Base-by-base conservation (phyloP, 345 rosid genomes). In the Salix purpurea region DNA sequence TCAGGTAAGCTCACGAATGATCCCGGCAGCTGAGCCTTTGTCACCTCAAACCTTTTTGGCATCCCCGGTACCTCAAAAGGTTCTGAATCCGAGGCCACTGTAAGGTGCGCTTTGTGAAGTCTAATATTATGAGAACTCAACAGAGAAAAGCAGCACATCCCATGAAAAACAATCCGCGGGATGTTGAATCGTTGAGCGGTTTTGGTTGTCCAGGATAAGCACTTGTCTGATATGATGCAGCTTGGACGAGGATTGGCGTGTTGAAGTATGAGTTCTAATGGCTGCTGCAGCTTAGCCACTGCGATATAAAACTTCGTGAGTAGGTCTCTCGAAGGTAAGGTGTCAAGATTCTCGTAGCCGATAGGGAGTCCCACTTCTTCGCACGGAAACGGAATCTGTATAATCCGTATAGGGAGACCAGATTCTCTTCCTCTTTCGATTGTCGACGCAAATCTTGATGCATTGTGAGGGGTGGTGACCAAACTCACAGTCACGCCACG, bases 261-360 rank as follows among this genome's bases (percentile, higher is more conserved):
- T 67, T 80, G 73, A 24, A 92, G 86, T 66, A 78, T 76, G n/a
- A 32, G 19, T 76, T 94, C 97, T 30, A 89, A 48, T 26, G 92
- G 97, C 46, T 80, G 82, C 54, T 89, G 92, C 34, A 91, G 79
- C 76, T 46, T 78, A 18, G 68, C 87, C 12, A 92, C 75, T 6
- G 87, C 96, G 52, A 46, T 62, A 58, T 85, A 90, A 86, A 94
- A 94, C 18, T 77, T 91, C 21, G 75, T 76, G 54, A 92, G 58
- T 6, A 89, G 69, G 81, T 83, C 84, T 30, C 83, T 83, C 1
- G 91, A 83, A 9, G 96, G 90, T 14, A 94, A 84, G 30, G 81
- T 83, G 83, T 92, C 98, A 7, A 94, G 93, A 85, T 91, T 86
- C 80, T 94, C 98, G 73, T 83, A 90, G 36, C 96, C 89, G 18